phyloP scores from a whole-genome alignment of 2,329 filamentous ascomycete species.

The Colletotrichum acutatum region DNA sequence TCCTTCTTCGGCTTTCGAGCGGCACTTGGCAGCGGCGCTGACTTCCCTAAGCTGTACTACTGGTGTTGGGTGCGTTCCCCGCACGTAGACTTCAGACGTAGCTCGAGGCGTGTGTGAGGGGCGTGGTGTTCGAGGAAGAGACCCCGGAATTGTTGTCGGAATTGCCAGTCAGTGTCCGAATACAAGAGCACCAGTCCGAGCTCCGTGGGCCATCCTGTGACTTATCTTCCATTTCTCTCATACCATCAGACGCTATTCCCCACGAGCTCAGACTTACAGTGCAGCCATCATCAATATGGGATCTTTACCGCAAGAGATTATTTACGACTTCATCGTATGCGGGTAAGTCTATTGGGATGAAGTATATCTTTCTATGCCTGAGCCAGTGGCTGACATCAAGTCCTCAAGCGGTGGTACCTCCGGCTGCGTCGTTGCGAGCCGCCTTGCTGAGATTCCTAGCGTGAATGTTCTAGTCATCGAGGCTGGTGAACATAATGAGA shows the following conservation, averaged over 20 bases:
- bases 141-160: background rate
- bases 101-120: background rate
- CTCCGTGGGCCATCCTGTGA: background rate
- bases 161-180: background rate
- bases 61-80: background rate
- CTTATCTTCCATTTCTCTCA: background rate
- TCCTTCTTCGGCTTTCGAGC: background rate
- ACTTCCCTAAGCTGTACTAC: background rate
- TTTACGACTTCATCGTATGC: conserved; percentile 32
- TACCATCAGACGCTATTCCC: background rate
- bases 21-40: background rate
- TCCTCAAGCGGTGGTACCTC: conserved; percentile 46
- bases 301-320: conserved; percentile 10
- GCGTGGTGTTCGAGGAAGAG: background rate
- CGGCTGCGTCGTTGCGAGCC: conserved; percentile 49
- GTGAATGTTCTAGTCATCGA: conserved; percentile 48
- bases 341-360: background rate
- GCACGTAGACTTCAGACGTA: background rate
- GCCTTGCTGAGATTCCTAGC: conserved; percentile 48
- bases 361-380: background rate
- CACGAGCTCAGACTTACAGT: background rate
- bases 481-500: conserved; percentile 51
- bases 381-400: conserved; percentile 28
- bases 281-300: conserved; percentile 7
- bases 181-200: conserved; percentile 19